Percentiles rank a stretch among this genome's conserved stretches.
Evolutionary conservation across 225 moss, liverwort and hornwort genomes (phyloP).

Genomic region (Bryoerythrophyllum caledonicum): DNA sequence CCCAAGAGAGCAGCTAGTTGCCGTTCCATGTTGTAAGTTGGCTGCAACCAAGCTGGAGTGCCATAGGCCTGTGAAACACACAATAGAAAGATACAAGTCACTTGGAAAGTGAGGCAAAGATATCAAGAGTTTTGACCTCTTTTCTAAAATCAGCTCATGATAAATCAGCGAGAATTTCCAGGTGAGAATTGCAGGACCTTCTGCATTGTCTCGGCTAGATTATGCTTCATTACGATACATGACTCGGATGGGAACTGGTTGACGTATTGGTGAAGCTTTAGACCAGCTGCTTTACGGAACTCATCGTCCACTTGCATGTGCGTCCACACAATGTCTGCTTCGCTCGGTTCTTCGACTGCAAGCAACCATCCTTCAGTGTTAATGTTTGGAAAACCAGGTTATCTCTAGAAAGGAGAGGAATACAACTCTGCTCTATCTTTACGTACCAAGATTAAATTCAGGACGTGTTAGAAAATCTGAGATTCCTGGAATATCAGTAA

Average conservation of each 20-base stretch:
- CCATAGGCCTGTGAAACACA: constrained; percentile 68
- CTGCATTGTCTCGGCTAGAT: constrained; percentile 88
- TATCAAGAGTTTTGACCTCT: not conserved
- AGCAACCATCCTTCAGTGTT: constrained; percentile 5
- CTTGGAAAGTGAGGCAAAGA: not conserved
- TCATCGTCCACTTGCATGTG: constrained; percentile 85
- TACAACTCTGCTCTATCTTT: not conserved
- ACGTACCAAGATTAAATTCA: constrained; percentile 73
- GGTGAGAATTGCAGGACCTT: constrained; percentile 49
- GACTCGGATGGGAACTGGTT: constrained; percentile 92
- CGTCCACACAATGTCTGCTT: constrained; percentile 93
- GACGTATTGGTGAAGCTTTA: constrained; percentile 71
- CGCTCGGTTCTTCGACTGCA: constrained; percentile 72
- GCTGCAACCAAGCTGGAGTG: constrained; percentile 70
- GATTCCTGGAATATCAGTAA: constrained; percentile 77
- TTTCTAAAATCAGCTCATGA: no score
- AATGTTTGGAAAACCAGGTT: not conserved
- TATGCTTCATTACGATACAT: constrained; percentile 96
- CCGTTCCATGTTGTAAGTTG: constrained; percentile 89
- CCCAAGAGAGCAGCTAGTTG: constrained; percentile 76
- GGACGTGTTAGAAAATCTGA: constrained; percentile 65
- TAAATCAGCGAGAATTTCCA: no score
- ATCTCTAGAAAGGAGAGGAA: not conserved
- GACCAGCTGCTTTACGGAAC: constrained; percentile 53
- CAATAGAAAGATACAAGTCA: constrained; percentile 18